Conservation (phyloP, 257 asterid genomes). For the Jacaranda copaia region DNA sequence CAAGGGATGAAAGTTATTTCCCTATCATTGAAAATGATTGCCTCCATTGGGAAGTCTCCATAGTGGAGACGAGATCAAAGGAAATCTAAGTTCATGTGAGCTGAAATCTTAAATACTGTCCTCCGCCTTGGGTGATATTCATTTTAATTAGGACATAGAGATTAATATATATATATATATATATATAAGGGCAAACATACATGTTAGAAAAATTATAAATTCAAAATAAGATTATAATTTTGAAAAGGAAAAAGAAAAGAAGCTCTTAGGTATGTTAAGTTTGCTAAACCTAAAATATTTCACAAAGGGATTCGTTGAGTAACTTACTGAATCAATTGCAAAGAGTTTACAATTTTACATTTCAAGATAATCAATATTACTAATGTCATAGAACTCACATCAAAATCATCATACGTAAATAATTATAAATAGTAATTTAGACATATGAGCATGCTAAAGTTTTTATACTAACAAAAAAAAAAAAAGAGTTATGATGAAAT, state of each 20-base stretch:
- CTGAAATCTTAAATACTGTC: background rate
- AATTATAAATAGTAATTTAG: too few species aligned
- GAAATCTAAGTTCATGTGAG: constrained; percentile 11
- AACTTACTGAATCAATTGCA: too few species aligned
- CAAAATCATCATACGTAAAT: too few species aligned
- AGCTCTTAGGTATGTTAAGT: background rate
- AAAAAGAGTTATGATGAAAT: too few species aligned
- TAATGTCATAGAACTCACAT: too few species aligned
- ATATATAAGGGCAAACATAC: background rate
- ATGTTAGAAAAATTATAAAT: background rate
- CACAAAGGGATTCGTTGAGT: too few species aligned
- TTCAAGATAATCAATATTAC: too few species aligned
- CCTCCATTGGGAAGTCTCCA: constrained; percentile 43
- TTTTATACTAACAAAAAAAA: too few species aligned
- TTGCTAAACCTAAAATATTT: too few species aligned
- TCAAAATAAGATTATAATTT: background rate
- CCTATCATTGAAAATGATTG: constrained; percentile 50
- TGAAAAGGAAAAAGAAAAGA: background rate
- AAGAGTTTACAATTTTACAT: too few species aligned
- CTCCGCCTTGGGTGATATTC: constrained; percentile 7
- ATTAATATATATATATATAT: too few species aligned
- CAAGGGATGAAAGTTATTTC: constrained; percentile 41
- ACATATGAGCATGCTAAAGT: too few species aligned
- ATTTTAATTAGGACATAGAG: background rate
- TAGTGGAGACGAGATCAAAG: constrained; percentile 44